Evolutionary conservation across 805 yeast genomes (phyloP).

Genomic region (Kluyveromyces wickerhamii): DNA sequence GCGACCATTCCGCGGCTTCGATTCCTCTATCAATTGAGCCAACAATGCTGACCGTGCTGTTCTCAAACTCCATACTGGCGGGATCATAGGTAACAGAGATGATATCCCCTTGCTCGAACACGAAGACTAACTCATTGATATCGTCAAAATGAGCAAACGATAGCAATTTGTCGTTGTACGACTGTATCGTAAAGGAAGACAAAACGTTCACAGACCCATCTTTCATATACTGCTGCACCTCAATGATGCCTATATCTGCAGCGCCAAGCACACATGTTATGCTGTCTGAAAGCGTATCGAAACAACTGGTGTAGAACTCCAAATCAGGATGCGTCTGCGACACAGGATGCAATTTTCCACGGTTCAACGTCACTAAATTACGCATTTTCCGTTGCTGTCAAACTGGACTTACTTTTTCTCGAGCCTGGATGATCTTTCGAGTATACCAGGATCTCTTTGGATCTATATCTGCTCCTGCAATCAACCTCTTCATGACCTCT

Average conservation of each 20-base stretch:
- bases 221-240: slow-evolving; percentile 70
- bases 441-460: too few species aligned
- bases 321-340: slow-evolving; percentile 14
- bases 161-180: slow-evolving; percentile 36
- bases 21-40: slow-evolving; percentile 80
- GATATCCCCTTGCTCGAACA: slow-evolving; percentile 72
- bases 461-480: too few species aligned
- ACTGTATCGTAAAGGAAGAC: slow-evolving; percentile 50
- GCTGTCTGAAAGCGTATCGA: slow-evolving; percentile 69
- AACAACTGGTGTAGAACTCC: slow-evolving; percentile 31
- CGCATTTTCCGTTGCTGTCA: slow-evolving; percentile 18
- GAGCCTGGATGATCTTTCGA: too few species aligned
- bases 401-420: not conserved
- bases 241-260: slow-evolving; percentile 47
- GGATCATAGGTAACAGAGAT: slow-evolving; percentile 54
- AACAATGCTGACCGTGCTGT: slow-evolving; percentile 58
- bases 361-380: slow-evolving; percentile 27
- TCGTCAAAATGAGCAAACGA: slow-evolving; percentile 67
- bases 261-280: slow-evolving; percentile 58
- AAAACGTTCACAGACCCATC: slow-evolving; percentile 49
- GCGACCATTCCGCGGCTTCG: slow-evolving; percentile 73
- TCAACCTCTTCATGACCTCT: too few species aligned
- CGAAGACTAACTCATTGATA: slow-evolving; percentile 52
- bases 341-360: slow-evolving; percentile 23
- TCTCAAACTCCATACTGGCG: slow-evolving; percentile 36